Evolutionary conservation across 2,329 filamentous ascomycete species (phyloP).

Genomic region (Cercospora brassicicola): DNA sequence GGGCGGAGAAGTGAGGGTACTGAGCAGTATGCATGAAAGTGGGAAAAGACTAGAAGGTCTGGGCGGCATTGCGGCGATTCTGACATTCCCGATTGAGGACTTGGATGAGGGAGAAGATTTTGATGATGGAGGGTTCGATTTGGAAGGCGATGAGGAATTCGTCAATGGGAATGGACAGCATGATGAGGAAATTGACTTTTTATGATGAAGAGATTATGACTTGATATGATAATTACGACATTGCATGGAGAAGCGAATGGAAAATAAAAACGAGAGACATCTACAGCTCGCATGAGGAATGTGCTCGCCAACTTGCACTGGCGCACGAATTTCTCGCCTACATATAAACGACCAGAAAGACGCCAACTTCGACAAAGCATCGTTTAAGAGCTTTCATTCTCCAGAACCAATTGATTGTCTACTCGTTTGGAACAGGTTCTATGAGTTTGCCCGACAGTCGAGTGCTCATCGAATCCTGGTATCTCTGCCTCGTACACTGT

Average conservation of each 20-base stretch:
- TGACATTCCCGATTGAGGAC: conserved; percentile 87
- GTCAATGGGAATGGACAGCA: conserved; percentile 20
- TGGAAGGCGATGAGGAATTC: conserved; percentile 21
- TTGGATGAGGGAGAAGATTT: conserved; percentile 60
- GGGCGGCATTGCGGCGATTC: conserved; percentile 82
- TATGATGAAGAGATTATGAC: conserved; percentile 14
- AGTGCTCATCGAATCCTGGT: too few relatives aligned
- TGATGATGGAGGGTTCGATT: conserved; percentile 24
- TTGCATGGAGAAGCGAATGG: conserved; percentile 1
- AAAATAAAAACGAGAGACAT: not conserved
- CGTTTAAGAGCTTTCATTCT: too few relatives aligned
- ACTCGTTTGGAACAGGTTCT: too few relatives aligned
- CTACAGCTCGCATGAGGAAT: not conserved
- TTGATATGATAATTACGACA: not conserved
- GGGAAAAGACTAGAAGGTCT: conserved; percentile 79
- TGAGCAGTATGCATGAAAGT: conserved; percentile 93
- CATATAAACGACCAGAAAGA: too few relatives aligned
- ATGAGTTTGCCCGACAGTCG: too few relatives aligned
- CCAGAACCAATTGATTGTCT: too few relatives aligned
- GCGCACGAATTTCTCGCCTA: too few relatives aligned
- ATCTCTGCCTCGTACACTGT: too few relatives aligned
- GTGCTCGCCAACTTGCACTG: too few relatives aligned
- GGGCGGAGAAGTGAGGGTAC: conserved; percentile 82
- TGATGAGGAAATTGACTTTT: conserved; percentile 25
- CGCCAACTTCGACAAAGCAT: too few relatives aligned